phyloP scores from a whole-genome alignment of 1,139 yeast genomes.

The Geotrichum phurueaensis region DNA sequence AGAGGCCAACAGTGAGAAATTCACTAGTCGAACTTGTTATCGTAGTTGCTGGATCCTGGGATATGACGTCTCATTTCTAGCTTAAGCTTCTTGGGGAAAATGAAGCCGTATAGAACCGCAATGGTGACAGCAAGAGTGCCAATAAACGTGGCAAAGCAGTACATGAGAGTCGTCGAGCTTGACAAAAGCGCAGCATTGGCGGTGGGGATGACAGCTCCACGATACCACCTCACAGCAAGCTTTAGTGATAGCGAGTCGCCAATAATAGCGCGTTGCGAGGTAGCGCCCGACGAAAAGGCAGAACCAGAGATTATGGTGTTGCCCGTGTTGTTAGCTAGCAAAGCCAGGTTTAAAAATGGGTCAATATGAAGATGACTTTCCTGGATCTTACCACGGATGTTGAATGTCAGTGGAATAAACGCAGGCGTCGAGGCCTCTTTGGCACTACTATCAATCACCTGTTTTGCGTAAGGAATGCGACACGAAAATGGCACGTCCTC shows the following conservation, averaged over 20 bases:
- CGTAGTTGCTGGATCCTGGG: constrained; percentile 13
- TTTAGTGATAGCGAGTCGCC: constrained; percentile 57
- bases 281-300: constrained; percentile 60
- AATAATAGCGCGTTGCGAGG: constrained; percentile 56
- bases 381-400: constrained; percentile 61
- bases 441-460: constrained; percentile 22
- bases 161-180: constrained; percentile 14
- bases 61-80: constrained; percentile 18
- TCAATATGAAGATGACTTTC: constrained; percentile 70
- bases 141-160: constrained; percentile 20
- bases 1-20: neutral
- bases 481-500: constrained; percentile 75
- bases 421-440: constrained; percentile 12
- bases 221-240: constrained; percentile 56
- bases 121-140: constrained; percentile 22
- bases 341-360: constrained; percentile 49
- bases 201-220: constrained; percentile 18
- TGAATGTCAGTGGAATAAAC: constrained; percentile 53
- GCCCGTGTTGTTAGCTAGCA: constrained; percentile 29
- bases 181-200: constrained; percentile 16
- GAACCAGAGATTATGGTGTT: constrained; percentile 46
- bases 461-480: constrained; percentile 43
- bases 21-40: constrained; percentile 10
- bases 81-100: constrained; percentile 25
- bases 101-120: constrained; percentile 22